A percentile compares a stretch with the other conserved stretches of the same genome.
phyloP scores from a whole-genome alignment of 192 early-diverging fungal genomes.

The Dispira simplex region DNA sequence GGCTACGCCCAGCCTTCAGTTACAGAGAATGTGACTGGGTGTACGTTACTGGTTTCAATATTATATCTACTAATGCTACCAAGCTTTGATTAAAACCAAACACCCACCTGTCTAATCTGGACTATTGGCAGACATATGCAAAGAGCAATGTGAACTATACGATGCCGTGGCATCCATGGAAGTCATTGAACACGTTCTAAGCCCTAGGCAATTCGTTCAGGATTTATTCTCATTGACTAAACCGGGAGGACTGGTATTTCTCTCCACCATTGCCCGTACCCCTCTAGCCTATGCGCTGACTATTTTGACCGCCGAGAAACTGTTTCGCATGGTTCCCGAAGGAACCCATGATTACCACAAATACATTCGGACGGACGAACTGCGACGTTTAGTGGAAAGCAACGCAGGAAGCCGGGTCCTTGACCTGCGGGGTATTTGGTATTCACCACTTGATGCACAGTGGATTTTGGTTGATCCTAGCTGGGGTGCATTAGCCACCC shows the following conservation, averaged over 20 bases:
- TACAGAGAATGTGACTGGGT: not conserved
- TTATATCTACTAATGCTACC: not conserved
- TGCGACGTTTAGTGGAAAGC: constrained; percentile 28
- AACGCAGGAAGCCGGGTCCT: constrained; percentile 24
- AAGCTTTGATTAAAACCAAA: not conserved
- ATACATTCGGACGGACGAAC: constrained; percentile 68
- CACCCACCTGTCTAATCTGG: not conserved
- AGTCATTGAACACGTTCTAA: constrained; percentile 83
- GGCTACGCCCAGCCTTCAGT: not conserved
- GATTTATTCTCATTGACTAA: constrained; percentile 46
- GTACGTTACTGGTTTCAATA: not conserved
- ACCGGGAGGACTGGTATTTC: constrained; percentile 53
- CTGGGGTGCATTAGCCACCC: constrained; percentile 15
- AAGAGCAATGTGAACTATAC: constrained; percentile 33
- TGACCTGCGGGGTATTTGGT: constrained; percentile 36
- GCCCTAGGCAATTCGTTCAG: constrained; percentile 54
- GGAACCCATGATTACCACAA: constrained; percentile 81
- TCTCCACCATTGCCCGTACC: constrained; percentile 90
- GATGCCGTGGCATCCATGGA: constrained; percentile 78
- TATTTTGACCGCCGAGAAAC: constrained; percentile 64
- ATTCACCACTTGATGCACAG: constrained; percentile 28
- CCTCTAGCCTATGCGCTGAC: constrained; percentile 56
- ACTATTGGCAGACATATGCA: constrained; percentile 36
- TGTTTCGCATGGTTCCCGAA: constrained; percentile 55
- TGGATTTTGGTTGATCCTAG: constrained; percentile 4